These are phyloP conservation scores for Gyrodon lividus DNA, from an alignment of 768 basidiomycete species.

Conservation along the genomic window DNA sequence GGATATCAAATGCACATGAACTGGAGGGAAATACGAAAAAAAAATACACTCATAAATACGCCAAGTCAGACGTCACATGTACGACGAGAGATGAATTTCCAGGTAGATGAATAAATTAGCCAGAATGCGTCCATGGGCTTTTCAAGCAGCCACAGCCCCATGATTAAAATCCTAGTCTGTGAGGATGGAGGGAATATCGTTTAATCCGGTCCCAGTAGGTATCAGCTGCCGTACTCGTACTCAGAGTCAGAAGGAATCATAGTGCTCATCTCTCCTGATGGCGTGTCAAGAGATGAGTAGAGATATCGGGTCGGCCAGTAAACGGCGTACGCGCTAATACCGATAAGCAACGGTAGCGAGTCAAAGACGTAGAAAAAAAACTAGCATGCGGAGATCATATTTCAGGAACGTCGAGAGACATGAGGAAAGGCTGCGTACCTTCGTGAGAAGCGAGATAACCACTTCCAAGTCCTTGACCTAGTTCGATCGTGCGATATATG, in stretches of 20 bases:
- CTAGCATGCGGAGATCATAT: constrained; percentile 6
- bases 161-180: too few species aligned
- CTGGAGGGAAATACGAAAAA: too few species aligned
- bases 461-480: constrained; percentile 14
- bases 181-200: too few species aligned
- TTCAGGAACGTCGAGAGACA: neutral
- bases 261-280: neutral
- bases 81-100: too few species aligned
- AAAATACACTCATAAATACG: too few species aligned
- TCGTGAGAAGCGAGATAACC: constrained; percentile 25
- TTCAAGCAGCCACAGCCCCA: too few species aligned
- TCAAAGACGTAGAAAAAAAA: constrained; percentile 31
- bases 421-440: constrained; percentile 6
- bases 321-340: constrained; percentile 20
- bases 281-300: neutral
- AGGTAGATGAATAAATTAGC: too few species aligned
- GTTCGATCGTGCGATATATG: constrained; percentile 29
- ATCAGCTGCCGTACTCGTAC: too few species aligned
- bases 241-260: neutral
- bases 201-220: too few species aligned
- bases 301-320: constrained; percentile 32
- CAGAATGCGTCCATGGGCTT: too few species aligned
- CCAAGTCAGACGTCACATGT: too few species aligned
- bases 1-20: too few species aligned
- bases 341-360: constrained; percentile 27